Evolutionary conservation across 1,284 basidiomycete genomes (phyloP), one percentile per base, ranked within the genome.

Genomic region (Pulchroboletus neoregius): DNA sequence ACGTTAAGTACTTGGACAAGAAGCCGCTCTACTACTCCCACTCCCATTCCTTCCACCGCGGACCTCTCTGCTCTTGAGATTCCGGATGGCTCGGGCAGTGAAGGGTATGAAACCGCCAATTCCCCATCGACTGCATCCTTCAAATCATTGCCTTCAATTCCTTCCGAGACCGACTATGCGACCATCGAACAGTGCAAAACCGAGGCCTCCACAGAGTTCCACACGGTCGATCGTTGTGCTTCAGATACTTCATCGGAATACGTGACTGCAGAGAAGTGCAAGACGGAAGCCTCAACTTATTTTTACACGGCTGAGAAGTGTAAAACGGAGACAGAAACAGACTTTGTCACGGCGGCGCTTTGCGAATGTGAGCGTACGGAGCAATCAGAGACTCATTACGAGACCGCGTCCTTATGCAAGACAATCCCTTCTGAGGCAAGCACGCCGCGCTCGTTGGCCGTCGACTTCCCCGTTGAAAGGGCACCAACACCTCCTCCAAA

Each of bases 281-380:
- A 72, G 9, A 74, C 72, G 6, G 74, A 74, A 13, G 28, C 43
- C 4, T 48, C 46, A 45, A 67, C 55, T 37, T 69, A 70, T 36
- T 77, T 71, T 45, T 56, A 61, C 35, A 74, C 74, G 1, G 73
- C 71, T n/a, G 73, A 73, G 23, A 49, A 72, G 12, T 79, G 75
- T 52, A 68, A 71, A 9, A 72, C 71, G 5, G 76, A 76, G 51
- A 64, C 70, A 0, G 58, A 69, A 28, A 74, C 74, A 6, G 74
- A 75, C 15, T 81, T 73, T 46, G 62, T 71, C 24, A 82, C 80
- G 0, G 77, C 77, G 0, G 74, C 74, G 41, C 37, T 74, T 7
- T 78, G 74, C 48, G 61, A 69, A 35, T 71, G 72, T 15, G 71
- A 74, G 36, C 62, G 58, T 22, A 60, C 63, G 1, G 62, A 61